Conservation (phyloP, 306 rosid genomes). For the Lathyrus sativus region DNA sequence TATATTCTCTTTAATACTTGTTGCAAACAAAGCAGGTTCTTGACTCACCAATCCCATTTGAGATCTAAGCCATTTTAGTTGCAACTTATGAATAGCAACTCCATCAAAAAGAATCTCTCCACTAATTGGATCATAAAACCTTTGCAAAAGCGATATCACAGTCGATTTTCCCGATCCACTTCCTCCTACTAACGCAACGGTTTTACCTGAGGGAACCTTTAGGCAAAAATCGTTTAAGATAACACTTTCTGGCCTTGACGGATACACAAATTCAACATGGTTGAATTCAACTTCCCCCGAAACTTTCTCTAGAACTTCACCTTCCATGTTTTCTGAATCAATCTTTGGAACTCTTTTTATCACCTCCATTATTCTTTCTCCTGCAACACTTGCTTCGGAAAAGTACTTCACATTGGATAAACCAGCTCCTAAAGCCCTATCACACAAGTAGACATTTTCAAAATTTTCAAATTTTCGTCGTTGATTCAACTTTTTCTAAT, state of each 20-base stretch:
- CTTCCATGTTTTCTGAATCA: conserved; percentile 74
- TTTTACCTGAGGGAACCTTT: conserved; percentile 69
- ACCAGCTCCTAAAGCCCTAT: conserved; percentile 77
- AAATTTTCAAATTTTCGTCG: not conserved
- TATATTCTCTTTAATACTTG: conserved; percentile 76
- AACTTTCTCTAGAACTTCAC: conserved; percentile 52
- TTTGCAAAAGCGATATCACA: conserved; percentile 68
- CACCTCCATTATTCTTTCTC: conserved; percentile 74
- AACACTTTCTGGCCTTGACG: conserved; percentile 75
- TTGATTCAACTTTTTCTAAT: not conserved
- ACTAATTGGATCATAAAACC: conserved; percentile 78
- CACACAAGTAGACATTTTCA: not conserved
- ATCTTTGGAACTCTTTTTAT: conserved; percentile 78
- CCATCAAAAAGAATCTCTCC: conserved; percentile 80
- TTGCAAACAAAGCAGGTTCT: conserved; percentile 88
- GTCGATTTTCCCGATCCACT: conserved; percentile 97
- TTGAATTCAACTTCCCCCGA: conserved; percentile 70
- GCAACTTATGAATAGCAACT: conserved; percentile 55
- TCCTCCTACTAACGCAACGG: conserved; percentile 81
- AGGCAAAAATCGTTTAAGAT: conserved; percentile 60
- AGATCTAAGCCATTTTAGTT: conserved; percentile 85
- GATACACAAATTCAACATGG: conserved; percentile 68
- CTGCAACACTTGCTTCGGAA: conserved; percentile 74
- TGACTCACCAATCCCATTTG: conserved; percentile 96
- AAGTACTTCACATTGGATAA: conserved; percentile 81